Evolutionary conservation across 129 eudicot species (phyloP).

Genomic region (Pittosporum tobira): DNA sequence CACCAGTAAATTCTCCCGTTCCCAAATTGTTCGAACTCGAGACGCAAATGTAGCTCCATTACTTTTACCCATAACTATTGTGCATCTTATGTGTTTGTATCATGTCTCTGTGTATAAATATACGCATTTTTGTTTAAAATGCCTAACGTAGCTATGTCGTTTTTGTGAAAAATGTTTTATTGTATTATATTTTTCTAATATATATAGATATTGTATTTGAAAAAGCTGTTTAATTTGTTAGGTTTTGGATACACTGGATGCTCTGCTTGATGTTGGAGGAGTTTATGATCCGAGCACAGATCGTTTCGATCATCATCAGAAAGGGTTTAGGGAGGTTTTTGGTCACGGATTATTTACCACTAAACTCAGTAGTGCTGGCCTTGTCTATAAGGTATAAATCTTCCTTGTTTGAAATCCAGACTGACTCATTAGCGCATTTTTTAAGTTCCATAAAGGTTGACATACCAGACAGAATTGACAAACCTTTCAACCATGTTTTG

Average conservation of each 20-base stretch:
- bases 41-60: slow-evolving; percentile 23
- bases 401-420: too few species aligned
- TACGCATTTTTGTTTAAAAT: too few species aligned
- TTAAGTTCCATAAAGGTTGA: too few species aligned
- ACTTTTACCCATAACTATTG: background rate
- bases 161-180: too few species aligned
- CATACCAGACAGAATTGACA: background rate
- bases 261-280: slow-evolving; percentile 88
- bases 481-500: too few species aligned
- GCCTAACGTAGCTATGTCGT: too few species aligned
- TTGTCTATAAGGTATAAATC: slow-evolving; percentile 74
- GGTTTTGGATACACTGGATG: slow-evolving; percentile 77
- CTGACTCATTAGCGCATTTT: too few species aligned
- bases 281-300: slow-evolving; percentile 57
- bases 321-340: slow-evolving; percentile 65
- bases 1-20: slow-evolving; percentile 48
- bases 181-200: too few species aligned
- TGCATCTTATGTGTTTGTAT: too few species aligned
- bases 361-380: slow-evolving; percentile 91
- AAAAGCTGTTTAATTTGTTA: slow-evolving; percentile 17
- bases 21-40: slow-evolving; percentile 69
- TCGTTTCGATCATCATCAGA: slow-evolving; percentile 86
- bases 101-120: too few species aligned
- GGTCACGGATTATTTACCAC: slow-evolving; percentile 61
- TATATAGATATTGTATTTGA: too few species aligned